Conservation (phyloP, 345 rosid species). For the Gynandropsis gynandra region DNA sequence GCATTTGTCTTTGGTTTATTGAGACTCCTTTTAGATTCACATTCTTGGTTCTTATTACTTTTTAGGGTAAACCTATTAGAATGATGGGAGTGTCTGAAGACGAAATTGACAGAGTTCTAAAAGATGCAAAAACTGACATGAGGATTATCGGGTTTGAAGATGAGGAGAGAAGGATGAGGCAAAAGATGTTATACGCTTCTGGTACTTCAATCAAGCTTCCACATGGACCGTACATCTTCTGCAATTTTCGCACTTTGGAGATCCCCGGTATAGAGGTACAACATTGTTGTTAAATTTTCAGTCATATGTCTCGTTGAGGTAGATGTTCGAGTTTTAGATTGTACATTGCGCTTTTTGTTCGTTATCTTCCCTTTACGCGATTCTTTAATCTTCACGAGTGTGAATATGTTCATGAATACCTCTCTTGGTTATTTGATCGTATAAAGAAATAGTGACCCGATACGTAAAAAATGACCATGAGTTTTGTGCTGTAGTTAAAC, state of each 20-base stretch:
- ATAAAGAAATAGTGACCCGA: background rate
- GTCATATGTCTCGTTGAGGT: background rate
- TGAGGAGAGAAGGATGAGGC: conserved; percentile 74
- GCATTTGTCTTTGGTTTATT: conserved; percentile 2
- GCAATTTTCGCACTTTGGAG: conserved; percentile 71
- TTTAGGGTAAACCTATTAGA: conserved; percentile 63
- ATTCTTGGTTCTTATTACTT: background rate
- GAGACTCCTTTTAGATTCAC: background rate
- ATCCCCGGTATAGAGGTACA: conserved; percentile 73
- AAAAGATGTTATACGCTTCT: conserved; percentile 29
- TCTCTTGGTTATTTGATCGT: background rate
- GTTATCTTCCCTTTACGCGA: background rate
- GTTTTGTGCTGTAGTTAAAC: conserved; percentile 39
- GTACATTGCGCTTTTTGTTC: background rate
- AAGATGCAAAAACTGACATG: conserved; percentile 42
- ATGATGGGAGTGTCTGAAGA: conserved; percentile 88
- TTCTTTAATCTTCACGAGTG: background rate
- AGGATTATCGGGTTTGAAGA: conserved; percentile 89
- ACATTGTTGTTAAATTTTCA: background rate
- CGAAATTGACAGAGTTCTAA: conserved; percentile 51
- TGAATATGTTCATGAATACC: background rate
- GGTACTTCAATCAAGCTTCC: conserved; percentile 48
- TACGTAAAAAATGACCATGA: background rate
- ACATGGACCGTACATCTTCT: conserved; percentile 64
- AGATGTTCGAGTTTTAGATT: background rate